Evolutionary conservation across 2,329 filamentous ascomycete genomes (phyloP).

Genomic region (Fusarium tuaranense): DNA sequence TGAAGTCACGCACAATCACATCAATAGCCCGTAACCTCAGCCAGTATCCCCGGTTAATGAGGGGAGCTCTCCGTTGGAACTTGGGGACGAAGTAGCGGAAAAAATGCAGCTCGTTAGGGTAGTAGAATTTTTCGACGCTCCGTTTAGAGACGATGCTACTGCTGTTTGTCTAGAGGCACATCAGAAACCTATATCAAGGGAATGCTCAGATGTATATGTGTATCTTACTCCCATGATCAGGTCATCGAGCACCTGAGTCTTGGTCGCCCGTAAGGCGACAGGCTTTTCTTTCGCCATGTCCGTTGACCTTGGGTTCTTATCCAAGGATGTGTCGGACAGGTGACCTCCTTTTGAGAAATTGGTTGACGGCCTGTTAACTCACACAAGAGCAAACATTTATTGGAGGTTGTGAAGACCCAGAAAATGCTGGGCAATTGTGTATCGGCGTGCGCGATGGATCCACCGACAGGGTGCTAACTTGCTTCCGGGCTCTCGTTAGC

Average conservation of each 20-base stretch:
- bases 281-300: conserved; percentile 33
- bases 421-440: conserved; percentile 19
- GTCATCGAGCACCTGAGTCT: conserved; percentile 57
- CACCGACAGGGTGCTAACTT: background rate
- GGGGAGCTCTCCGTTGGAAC: conserved; percentile 82
- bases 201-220: background rate
- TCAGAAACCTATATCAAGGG: background rate
- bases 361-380: background rate
- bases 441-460: conserved; percentile 13
- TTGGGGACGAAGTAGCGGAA: conserved; percentile 90
- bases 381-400: background rate
- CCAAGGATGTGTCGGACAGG: background rate
- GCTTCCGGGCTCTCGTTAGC: conserved; percentile 1
- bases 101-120: conserved; percentile 81
- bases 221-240: conserved; percentile 66
- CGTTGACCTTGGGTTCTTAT: background rate
- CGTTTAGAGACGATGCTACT: conserved; percentile 93
- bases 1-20: conserved; percentile 77
- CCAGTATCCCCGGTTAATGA: conserved; percentile 93
- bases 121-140: conserved; percentile 91
- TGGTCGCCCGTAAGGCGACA: conserved; percentile 29
- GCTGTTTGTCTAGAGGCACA: conserved; percentile 76
- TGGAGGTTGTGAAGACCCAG: conserved; percentile 19
- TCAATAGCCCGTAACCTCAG: conserved; percentile 87
- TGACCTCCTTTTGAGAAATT: background rate